Evolutionary conservation across 306 rosid genomes (phyloP).

Genomic region (Macrotyloma uniflorum): DNA sequence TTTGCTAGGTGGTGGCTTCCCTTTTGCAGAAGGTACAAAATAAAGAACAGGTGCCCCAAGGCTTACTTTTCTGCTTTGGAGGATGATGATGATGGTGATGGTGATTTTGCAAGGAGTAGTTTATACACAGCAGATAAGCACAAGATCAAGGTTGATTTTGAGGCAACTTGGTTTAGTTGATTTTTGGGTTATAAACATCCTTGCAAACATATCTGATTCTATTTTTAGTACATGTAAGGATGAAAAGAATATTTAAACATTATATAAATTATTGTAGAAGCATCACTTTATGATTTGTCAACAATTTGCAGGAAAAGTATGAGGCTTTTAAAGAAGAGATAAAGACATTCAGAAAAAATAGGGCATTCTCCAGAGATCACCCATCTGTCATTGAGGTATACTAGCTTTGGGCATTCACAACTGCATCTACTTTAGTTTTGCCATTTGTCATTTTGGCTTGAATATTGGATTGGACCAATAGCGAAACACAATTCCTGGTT

Average conservation of each 20-base stretch:
- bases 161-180: conserved; percentile 5
- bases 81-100: conserved; percentile 30
- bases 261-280: background rate
- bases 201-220: background rate
- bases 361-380: conserved; percentile 37
- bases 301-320: conserved; percentile 51
- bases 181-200: background rate
- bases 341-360: conserved; percentile 23
- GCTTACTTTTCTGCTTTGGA: conserved; percentile 55
- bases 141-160: conserved; percentile 41
- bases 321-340: conserved; percentile 49
- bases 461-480: background rate
- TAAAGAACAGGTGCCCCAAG: conserved; percentile 59
- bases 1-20: conserved; percentile 78
- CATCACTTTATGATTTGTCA: background rate
- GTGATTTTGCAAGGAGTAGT: conserved; percentile 28
- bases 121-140: conserved; percentile 46
- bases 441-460: background rate
- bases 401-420: background rate
- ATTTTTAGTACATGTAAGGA: background rate
- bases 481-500: background rate
- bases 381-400: conserved; percentile 58
- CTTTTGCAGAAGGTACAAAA: conserved; percentile 54
- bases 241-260: background rate
- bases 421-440: background rate